Evolutionary conservation across 2,329 filamentous ascomycete species (phyloP), one percentile per base, ranked within the genome.

Genomic region (Ophiostoma piceae): DNA sequence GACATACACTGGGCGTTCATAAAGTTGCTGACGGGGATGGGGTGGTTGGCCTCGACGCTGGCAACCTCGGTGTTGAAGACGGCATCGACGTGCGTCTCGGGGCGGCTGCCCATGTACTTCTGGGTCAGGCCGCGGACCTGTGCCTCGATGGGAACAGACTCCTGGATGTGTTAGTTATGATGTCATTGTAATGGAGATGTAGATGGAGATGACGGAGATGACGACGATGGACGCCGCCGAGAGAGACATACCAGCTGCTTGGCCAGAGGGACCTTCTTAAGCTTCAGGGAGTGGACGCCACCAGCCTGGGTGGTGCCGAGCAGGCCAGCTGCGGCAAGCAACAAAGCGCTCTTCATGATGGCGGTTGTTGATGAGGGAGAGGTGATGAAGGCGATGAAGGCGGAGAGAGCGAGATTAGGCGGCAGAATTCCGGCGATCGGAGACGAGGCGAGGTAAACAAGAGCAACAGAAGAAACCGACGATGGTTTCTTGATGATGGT

Each of bases 1-100:
- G 26, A 83, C 91, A 78, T 90, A 97, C 94, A 99, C 83, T 99
- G 95, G 71, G 95, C 95, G 78, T 99, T 99, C 84, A 98, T 84
- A 84, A 97, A 99, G 88, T 99, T 99, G 82, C 88, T 92, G 76
- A 99, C 89, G 71, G 94, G 92, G 60, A 99, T 91, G 71, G 89
- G 87, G 81, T 98, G 94, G 71, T 87, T 85, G 74, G 81, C 84
- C 74, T 91, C 85, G 70, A 84, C 81, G 75, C 90, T 84, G 77
- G 92, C 82, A 68, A 88, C 86, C 70, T 88, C 86, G 75, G 91
- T 87, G 79, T 89, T 89, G 85, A 97, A 96, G 80, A 96, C 88
- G 79, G 90, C 88, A 75, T 94, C 87, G 77, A 85, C 82, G 76
- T 92, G 90, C 74, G 81, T 80, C 74, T 90, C 83, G 66, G 91